Percentiles rank a stretch among this genome's conserved stretches.
These are phyloP conservation scores for Rhodotorula toruloides DNA, from an alignment of 768 basidiomycete species.

Conservation along the genomic window DNA sequence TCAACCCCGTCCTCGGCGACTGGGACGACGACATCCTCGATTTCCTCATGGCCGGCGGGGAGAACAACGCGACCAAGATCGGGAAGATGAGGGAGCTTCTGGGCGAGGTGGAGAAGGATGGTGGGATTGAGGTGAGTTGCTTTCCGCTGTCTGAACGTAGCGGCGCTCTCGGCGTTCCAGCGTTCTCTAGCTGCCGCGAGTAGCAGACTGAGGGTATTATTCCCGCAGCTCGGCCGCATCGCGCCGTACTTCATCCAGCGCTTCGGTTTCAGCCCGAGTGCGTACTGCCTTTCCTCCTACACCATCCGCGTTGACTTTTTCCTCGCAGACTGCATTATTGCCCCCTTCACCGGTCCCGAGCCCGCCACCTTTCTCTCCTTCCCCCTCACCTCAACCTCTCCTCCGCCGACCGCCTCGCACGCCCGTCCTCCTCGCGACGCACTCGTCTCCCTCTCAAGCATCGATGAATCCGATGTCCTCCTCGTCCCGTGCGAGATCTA, in stretches of 20 bases:
- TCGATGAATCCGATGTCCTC: constrained; percentile 14
- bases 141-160: too few species aligned
- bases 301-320: not conserved
- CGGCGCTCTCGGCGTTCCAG: too few species aligned
- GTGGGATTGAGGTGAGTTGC: constrained; percentile 7
- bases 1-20: not conserved
- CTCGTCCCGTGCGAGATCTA: not conserved
- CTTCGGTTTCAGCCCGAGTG: constrained; percentile 24
- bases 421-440: constrained; percentile 27
- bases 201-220: not conserved
- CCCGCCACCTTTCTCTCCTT: constrained; percentile 22
- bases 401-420: too few species aligned
- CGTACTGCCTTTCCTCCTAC: not conserved
- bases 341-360: constrained; percentile 13
- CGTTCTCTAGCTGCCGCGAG: too few species aligned
- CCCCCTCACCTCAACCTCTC: constrained; percentile 2
- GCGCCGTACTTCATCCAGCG: constrained; percentile 24
- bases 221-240: constrained; percentile 23
- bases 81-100: not conserved
- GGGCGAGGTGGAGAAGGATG: constrained; percentile 8
- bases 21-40: constrained; percentile 25
- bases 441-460: constrained; percentile 21
- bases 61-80: not conserved
- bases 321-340: constrained; percentile 22
- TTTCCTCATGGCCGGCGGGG: constrained; percentile 9